These are phyloP conservation scores for Nematodospora valgi DNA, from an alignment of 805 yeast species.

Conservation along the genomic window DNA sequence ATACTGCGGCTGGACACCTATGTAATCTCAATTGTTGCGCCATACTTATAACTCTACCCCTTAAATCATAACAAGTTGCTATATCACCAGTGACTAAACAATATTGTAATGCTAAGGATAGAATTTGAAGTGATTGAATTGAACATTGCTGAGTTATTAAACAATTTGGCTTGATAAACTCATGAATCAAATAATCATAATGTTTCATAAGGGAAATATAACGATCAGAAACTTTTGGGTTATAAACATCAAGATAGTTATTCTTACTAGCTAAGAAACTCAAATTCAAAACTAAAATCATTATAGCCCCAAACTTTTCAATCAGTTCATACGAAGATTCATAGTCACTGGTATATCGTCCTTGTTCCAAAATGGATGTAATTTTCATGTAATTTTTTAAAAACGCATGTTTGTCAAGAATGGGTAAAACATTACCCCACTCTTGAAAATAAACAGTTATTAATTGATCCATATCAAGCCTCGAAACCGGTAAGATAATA, in stretches of 20 bases:
- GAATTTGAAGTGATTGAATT: conserved; percentile 64
- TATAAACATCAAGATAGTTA: conserved; percentile 18
- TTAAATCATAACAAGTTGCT: conserved; percentile 66
- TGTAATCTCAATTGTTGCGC: conserved; percentile 82
- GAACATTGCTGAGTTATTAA: conserved; percentile 55
- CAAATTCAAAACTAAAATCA: conserved; percentile 47
- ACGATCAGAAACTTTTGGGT: conserved; percentile 13
- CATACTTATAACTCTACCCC: conserved; percentile 77
- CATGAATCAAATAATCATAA: conserved; percentile 59
- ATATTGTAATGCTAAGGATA: conserved; percentile 66
- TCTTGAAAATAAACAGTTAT: conserved; percentile 67
- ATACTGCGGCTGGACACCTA: conserved; percentile 81
- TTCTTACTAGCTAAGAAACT: conserved; percentile 43
- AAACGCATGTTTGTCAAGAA: conserved; percentile 68
- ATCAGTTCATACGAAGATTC: conserved; percentile 24
- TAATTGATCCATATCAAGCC: conserved; percentile 63
- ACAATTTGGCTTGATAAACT: conserved; percentile 59
- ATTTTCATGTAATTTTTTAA: conserved; percentile 53
- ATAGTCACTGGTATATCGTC: conserved; percentile 5
- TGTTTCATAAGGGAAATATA: conserved; percentile 34
- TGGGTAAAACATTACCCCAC: conserved; percentile 72
- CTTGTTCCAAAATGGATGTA: conserved; percentile 41
- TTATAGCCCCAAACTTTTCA: conserved; percentile 56
- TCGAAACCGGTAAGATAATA: conserved; percentile 42
- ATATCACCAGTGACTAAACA: conserved; percentile 72